These are phyloP conservation scores for Candida maris DNA, from an alignment of 805 yeast species.

Conservation along the genomic window DNA sequence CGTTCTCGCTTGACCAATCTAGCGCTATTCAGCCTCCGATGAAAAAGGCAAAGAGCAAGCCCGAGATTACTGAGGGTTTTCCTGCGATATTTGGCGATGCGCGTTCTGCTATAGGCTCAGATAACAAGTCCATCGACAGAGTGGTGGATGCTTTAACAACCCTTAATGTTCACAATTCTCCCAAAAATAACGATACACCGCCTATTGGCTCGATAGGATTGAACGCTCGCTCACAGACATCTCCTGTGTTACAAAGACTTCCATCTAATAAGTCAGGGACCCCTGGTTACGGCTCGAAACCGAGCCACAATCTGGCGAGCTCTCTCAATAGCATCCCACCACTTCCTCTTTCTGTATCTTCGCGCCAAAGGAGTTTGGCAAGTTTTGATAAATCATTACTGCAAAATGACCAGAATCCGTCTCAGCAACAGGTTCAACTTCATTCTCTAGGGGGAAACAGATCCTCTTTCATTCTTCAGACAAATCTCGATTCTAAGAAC, in stretches of 20 bases:
- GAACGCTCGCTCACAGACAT: slow-evolving; percentile 4
- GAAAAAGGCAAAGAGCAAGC: slow-evolving; percentile 1
- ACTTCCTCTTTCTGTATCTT: slow-evolving; percentile 8
- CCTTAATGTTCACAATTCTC: neutral
- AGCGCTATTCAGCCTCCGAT: slow-evolving; percentile 8
- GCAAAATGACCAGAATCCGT: slow-evolving; percentile 5
- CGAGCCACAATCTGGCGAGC: slow-evolving; percentile 3
- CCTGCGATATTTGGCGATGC: neutral
- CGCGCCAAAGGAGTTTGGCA: too few species aligned
- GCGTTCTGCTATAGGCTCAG: neutral
- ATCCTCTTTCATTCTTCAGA: slow-evolving; percentile 25
- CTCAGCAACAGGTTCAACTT: slow-evolving; percentile 2
- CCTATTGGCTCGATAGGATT: too few species aligned
- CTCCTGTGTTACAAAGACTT: slow-evolving; percentile 8
- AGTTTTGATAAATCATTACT: too few species aligned
- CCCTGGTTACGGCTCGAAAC: slow-evolving; percentile 3
- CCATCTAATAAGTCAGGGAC: slow-evolving; percentile 8
- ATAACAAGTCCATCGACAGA: slow-evolving; percentile 1
- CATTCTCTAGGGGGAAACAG: slow-evolving; percentile 16
- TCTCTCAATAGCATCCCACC: slow-evolving; percentile 4
- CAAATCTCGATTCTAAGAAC: slow-evolving; percentile 30
- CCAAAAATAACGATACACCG: too few species aligned
- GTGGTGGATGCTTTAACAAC: neutral
- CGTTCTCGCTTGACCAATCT: slow-evolving; percentile 16
- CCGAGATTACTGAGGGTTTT: neutral